Evolutionary conservation across 108 stramenopile species (phyloP), one percentile per base, ranked within the genome.

Genomic region (Fistulifera pelliculosa): DNA sequence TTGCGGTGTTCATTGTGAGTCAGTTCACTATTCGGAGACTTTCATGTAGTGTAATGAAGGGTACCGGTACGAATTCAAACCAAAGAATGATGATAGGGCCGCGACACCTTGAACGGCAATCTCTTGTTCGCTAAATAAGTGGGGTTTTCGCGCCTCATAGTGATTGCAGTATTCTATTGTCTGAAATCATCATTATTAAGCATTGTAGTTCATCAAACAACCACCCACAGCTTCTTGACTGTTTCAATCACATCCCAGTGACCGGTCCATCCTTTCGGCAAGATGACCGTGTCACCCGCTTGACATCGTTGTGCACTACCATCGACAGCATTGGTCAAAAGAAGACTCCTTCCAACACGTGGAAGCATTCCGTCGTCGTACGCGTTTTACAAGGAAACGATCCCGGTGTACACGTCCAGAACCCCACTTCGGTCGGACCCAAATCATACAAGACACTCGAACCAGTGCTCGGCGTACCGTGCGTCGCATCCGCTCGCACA

Each of bases 201-300:
- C 31, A 35, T 35, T 8, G 3, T 35, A 35, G 6, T 6, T 35
- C 31, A 3, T 35, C 31, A 35, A 23, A 58, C 63, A 14, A 60
- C 58, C 12, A 54, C 53, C 54, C 54, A 76, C 41, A 83, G 49
- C 42, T 76, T 79, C 54, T 77, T 81, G 28, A 58, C 48, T 17
- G 73, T 27, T 27, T 82, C 76, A n/a, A 82, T 49, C 25, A 82
- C 76, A 58, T 86, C 80, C 38, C 70, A 61, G 45, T 69, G 55
- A 14, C 85, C 85, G 6, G 39, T 50, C 77, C 77, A 86, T 17
- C 79, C 80, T 35, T 59, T 54, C 1, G 76, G 80, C 1, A 86
- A 48, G 49, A 75, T 27, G 13, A 86, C 68, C 12, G 85, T 86
- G 41, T 86, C 85, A 27, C 85, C 85, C 10, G 85, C 65, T 2